Conservation (phyloP, 192 early-diverging fungal genomes). For the Gigaspora rosea region DNA sequence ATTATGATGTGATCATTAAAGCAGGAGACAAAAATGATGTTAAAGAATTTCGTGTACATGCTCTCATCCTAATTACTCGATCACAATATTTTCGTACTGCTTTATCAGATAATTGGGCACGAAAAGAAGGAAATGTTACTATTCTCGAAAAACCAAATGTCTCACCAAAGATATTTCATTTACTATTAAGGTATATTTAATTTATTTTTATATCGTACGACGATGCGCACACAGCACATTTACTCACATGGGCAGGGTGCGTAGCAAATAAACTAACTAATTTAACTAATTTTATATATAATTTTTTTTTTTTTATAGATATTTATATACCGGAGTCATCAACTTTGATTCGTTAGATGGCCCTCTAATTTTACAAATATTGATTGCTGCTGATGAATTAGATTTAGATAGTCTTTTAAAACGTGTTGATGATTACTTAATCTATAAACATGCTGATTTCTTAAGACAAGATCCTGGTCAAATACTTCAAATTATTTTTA, state of each 20-base stretch:
- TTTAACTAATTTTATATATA: neutral
- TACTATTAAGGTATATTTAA: too few relatives aligned
- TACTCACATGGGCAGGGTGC: too few relatives aligned
- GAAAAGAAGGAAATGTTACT: neutral
- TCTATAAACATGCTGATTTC: neutral
- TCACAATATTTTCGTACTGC: neutral
- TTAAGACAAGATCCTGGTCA: neutral
- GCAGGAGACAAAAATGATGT: neutral
- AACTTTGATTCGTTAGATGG: neutral
- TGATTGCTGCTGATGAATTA: conserved; percentile 7
- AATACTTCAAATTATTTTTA: neutral
- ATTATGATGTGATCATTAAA: neutral
- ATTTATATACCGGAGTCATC: conserved; percentile 16
- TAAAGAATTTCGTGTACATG: conserved; percentile 17
- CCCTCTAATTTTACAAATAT: neutral
- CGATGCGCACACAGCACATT: too few relatives aligned
- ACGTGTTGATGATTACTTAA: neutral
- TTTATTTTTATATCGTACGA: too few relatives aligned
- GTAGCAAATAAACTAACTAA: too few relatives aligned
- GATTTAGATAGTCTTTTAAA: neutral
- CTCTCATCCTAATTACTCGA: neutral
- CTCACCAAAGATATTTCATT: neutral
- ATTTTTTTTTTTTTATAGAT: neutral
- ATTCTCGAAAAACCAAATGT: neutral
- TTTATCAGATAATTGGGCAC: neutral